A percentile compares a stretch with the other conserved stretches of the same genome.
These are phyloP conservation scores for Oidium heveae DNA, from an alignment of 2,329 filamentous ascomycete genomes.

Conservation along the genomic window DNA sequence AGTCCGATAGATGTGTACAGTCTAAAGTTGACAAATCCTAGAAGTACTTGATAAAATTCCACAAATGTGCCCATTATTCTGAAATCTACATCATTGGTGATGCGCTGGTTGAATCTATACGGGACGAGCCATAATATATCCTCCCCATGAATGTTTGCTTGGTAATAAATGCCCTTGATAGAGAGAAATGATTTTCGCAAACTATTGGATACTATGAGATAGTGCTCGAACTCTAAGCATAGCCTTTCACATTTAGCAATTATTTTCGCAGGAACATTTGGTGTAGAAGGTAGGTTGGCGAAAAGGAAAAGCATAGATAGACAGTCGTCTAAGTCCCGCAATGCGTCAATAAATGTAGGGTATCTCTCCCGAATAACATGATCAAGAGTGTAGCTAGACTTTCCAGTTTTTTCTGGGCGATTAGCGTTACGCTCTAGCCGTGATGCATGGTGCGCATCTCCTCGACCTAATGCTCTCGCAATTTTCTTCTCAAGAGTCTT, in stretches of 20 bases:
- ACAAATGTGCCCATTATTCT: slow-evolving; percentile 98
- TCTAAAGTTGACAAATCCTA: slow-evolving; percentile 89
- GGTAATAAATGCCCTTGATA: slow-evolving; percentile 99
- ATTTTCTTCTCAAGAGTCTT: slow-evolving; percentile 97
- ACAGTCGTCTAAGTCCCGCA: slow-evolving; percentile 88
- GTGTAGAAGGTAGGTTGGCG: slow-evolving; percentile 78
- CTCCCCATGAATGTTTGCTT: slow-evolving; percentile 89
- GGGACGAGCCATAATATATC: slow-evolving; percentile 93
- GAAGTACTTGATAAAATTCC: slow-evolving; percentile 91
- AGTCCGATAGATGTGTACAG: slow-evolving; percentile 78
- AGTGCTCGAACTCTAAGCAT: slow-evolving; percentile 92
- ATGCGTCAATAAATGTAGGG: slow-evolving; percentile 81
- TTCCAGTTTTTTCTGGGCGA: slow-evolving; percentile 72
- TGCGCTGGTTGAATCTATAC: slow-evolving; percentile 90
- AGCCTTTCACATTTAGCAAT: slow-evolving; percentile 84
- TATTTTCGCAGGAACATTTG: slow-evolving; percentile 78
- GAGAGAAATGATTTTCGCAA: slow-evolving; percentile 90
- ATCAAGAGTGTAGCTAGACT: slow-evolving; percentile 73
- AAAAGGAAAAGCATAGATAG: slow-evolving; percentile 94
- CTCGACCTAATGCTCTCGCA: slow-evolving; percentile 66
- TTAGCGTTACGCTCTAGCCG: slow-evolving; percentile 69
- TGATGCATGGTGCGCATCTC: slow-evolving; percentile 70
- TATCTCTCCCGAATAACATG: slow-evolving; percentile 97
- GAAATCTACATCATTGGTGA: slow-evolving; percentile 88
- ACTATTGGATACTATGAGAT: slow-evolving; percentile 75